Percentiles rank a stretch among this genome's conserved stretches.
These are phyloP conservation scores for Rhizodiscina lignyota DNA, from an alignment of 495 filamentous ascomycete genomes.

Conservation along the genomic window DNA sequence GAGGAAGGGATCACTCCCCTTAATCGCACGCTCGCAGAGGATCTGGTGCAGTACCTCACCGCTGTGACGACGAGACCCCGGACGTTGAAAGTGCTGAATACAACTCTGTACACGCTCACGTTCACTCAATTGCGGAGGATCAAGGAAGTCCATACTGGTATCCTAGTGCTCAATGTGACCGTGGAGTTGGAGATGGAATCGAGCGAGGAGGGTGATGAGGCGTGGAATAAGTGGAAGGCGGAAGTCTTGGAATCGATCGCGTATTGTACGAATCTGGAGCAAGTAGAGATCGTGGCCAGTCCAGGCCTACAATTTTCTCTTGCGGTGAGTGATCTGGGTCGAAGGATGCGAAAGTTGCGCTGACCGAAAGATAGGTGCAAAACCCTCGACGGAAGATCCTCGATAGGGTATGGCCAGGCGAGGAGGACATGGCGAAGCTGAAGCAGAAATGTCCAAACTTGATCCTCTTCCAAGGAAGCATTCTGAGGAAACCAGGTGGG, in stretches of 20 bases:
- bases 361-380: slow-evolving; percentile 7
- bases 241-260: slow-evolving; percentile 8
- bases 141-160: slow-evolving; percentile 10
- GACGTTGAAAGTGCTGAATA: slow-evolving; percentile 14
- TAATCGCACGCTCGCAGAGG: slow-evolving; percentile 6
- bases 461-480: slow-evolving; percentile 8
- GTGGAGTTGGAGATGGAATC: slow-evolving; percentile 9
- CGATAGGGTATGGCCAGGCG: slow-evolving; percentile 7
- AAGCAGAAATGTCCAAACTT: slow-evolving; percentile 10
- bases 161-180: slow-evolving; percentile 13
- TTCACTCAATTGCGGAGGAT: slow-evolving; percentile 6
- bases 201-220: too few relatives aligned
- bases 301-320: slow-evolving; percentile 13
- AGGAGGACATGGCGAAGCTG: slow-evolving; percentile 9
- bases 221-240: slow-evolving; percentile 12
- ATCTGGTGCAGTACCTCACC: slow-evolving; percentile 8
- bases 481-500: slow-evolving; percentile 9
- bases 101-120: slow-evolving; percentile 14
- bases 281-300: slow-evolving; percentile 15
- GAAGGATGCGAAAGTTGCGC: slow-evolving; percentile 1
- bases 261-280: slow-evolving; percentile 10
- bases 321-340: slow-evolving; percentile 6
- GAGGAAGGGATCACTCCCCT: slow-evolving; percentile 14
- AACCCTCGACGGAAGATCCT: slow-evolving; percentile 7
- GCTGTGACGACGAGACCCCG: slow-evolving; percentile 11